A percentile compares a stretch with the other conserved stretches of the same genome.
Evolutionary conservation across 345 rosid genomes (phyloP).

Genomic region (Heritiera littoralis): DNA sequence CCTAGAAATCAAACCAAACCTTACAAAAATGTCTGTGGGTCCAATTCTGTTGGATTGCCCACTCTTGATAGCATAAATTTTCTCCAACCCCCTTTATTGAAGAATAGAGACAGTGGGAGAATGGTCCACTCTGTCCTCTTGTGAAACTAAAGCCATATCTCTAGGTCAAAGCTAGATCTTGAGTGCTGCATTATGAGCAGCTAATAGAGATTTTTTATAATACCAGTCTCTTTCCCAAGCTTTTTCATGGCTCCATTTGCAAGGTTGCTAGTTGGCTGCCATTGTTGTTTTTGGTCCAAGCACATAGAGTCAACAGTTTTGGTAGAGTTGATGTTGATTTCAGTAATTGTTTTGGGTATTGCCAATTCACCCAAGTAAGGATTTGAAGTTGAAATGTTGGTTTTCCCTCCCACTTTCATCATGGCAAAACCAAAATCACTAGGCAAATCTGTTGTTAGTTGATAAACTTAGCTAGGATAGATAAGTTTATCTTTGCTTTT

Average conservation of each 20-base stretch:
- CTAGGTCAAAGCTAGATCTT: slow-evolving; percentile 13
- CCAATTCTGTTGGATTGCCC: slow-evolving; percentile 46
- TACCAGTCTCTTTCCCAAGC: slow-evolving; percentile 14
- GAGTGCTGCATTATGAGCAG: slow-evolving; percentile 18
- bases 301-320: slow-evolving; percentile 16
- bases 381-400: background rate
- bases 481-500: background rate
- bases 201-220: background rate
- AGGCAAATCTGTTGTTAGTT: background rate
- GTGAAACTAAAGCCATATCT: slow-evolving; percentile 7
- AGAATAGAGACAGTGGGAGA: slow-evolving; percentile 21
- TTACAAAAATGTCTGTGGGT: slow-evolving; percentile 29
- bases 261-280: slow-evolving; percentile 7
- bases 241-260: slow-evolving; percentile 11
- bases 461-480: background rate
- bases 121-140: slow-evolving; percentile 43
- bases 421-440: background rate
- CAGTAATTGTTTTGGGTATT: background rate
- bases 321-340: slow-evolving; percentile 28
- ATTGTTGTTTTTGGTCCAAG: slow-evolving; percentile 16
- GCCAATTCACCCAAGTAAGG: background rate
- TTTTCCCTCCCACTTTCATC: background rate
- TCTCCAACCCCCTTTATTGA: slow-evolving; percentile 44
- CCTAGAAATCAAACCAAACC: background rate
- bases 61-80: slow-evolving; percentile 30